These are phyloP conservation scores for Corchorus capsularis DNA, from an alignment of 345 rosid genomes.

Conservation along the genomic window DNA sequence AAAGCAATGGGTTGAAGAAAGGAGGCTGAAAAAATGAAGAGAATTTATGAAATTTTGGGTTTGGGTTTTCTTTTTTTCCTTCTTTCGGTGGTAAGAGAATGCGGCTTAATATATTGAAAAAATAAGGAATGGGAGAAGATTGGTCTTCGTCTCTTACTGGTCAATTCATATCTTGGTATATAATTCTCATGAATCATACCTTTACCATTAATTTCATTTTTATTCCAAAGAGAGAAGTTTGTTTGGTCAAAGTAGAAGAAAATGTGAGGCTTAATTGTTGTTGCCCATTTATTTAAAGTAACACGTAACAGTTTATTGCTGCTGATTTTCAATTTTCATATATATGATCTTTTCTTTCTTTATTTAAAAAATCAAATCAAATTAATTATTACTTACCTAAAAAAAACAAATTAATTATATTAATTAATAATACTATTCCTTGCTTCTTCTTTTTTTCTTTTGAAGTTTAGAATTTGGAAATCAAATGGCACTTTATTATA, in stretches of 20 bases:
- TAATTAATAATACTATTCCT: too few species aligned
- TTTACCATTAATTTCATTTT: neutral
- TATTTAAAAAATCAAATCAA: too few species aligned
- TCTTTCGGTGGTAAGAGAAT: constrained; percentile 29
- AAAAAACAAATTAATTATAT: too few species aligned
- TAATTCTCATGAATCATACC: neutral
- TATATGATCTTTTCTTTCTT: too few species aligned
- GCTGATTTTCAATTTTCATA: neutral
- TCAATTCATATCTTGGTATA: neutral
- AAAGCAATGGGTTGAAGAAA: neutral
- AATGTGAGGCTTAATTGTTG: neutral
- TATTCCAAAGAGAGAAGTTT: neutral
- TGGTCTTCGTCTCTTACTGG: constrained; percentile 23
- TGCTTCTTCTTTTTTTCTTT: too few species aligned
- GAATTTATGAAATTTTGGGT: neutral
- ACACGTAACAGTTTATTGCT: neutral
- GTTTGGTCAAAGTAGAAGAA: constrained; percentile 10
- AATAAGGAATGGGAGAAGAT: neutral
- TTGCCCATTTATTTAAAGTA: too few species aligned
- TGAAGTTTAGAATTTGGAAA: too few species aligned
- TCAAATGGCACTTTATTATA: too few species aligned
- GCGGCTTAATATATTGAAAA: constrained; percentile 30
- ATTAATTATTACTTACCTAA: too few species aligned
- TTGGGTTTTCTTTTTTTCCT: neutral
- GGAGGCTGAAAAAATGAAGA: neutral